Base-by-base conservation (phyloP, 495 filamentous ascomycete genomes). In the Penicillium steckii region DNA sequence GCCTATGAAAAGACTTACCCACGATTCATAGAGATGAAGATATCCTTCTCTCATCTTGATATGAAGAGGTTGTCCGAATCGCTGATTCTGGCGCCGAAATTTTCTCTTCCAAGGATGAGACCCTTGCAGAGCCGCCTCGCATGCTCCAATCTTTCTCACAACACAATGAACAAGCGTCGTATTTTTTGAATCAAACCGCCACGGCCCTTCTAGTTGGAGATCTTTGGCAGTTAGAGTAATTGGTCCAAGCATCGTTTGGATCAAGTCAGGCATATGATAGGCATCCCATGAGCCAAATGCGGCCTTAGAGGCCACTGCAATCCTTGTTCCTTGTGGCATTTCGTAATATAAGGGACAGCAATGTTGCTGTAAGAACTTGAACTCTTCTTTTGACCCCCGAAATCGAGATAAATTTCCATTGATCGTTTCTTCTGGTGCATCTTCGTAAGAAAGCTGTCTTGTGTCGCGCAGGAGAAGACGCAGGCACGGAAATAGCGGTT, bases 321-420 rank as follows among this genome's bases (percentile, higher is more conserved):
- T 48, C 13, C 52, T 35, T 3, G 23, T n/a, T 18, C 26, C 18
- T 9, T n/a, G 22, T 8, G 52, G 38, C 17, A 48, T 17, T 43
- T 43, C 13, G 17, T 35, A 54, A 32, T 44, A 48, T 0, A 25
- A 30, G 0, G 52, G 52, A 40, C 37, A 54, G 12, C 17, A 54
- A 7, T 42, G 15, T 41, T 48, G 44, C 10, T 54, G 37, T 9
- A 48, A 44, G 33, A 54, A 46, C 23, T 35, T 2, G 25, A 54
- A 54, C 2, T 54, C 52, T 32, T 54, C 45, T 12, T 25, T 5
- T 9, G 52, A 35, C 2, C 52, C 52, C 24, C 24, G 12, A 25
- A 54, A 54, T 3, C 26, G 1, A 2, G 3, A 17, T 26, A 54
- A 44, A 8, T 44, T 13, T 23, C 37, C 37, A 2, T 12, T n/a